phyloP scores from a whole-genome alignment of 208 protist species.

The Leishmania amazonensis region DNA sequence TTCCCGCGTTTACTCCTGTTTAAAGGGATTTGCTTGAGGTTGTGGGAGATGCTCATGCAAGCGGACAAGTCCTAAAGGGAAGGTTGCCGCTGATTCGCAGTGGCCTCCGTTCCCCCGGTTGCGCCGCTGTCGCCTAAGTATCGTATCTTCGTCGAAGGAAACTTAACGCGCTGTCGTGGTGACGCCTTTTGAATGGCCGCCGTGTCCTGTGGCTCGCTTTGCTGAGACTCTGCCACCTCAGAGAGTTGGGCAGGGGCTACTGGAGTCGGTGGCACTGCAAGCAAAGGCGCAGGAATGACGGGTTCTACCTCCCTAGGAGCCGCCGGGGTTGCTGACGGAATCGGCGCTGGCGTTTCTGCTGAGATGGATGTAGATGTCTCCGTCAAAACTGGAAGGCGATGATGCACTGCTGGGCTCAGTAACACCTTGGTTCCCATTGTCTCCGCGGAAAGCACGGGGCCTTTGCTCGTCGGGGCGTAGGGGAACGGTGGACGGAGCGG shows the following conservation, averaged over 20 bases:
- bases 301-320: not conserved
- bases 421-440: constrained; percentile 21
- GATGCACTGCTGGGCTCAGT: constrained; percentile 7
- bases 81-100: not conserved
- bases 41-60: not conserved
- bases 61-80: not conserved
- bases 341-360: not conserved
- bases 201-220: not conserved
- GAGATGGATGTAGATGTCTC: not conserved
- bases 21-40: not conserved
- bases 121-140: constrained; percentile 6
- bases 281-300: not conserved
- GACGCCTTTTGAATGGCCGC: not conserved
- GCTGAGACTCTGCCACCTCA: not conserved
- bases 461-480: constrained; percentile 18
- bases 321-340: not conserved
- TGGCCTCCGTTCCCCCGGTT: not conserved
- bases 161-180: constrained; percentile 15
- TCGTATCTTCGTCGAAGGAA: constrained; percentile 29
- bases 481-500: constrained; percentile 38
- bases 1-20: not conserved
- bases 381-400: not conserved
- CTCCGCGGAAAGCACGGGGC: constrained; percentile 26
- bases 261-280: not conserved
- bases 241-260: not conserved